Evolutionary conservation across 305 asterid genomes (phyloP).

Genomic region (Fraxinus velutina): DNA sequence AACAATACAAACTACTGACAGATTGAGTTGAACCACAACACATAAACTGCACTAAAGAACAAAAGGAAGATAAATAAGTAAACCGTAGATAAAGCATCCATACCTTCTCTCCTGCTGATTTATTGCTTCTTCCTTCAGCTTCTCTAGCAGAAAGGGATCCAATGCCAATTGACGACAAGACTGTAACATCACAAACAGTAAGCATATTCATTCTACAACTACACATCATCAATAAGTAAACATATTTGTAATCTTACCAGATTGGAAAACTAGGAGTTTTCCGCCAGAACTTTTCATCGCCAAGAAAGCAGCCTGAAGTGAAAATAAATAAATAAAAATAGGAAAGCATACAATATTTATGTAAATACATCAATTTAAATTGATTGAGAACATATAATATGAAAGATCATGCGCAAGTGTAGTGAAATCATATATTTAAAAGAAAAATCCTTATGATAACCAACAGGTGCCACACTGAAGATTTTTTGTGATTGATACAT

Average conservation of each 20-base stretch:
- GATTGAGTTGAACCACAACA: background rate
- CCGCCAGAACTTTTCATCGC: constrained; percentile 99
- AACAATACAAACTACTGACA: background rate
- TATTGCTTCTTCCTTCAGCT: constrained; percentile 90
- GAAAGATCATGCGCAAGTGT: background rate
- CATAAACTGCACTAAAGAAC: background rate
- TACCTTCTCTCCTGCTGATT: constrained; percentile 87
- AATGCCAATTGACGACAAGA: constrained; percentile 79
- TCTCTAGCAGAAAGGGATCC: constrained; percentile 98
- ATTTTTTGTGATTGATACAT: background rate
- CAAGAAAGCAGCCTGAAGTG: constrained; percentile 85
- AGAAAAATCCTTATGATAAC: background rate
- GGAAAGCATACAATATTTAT: constrained; percentile 18
- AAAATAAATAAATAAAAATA: background rate
- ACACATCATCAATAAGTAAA: constrained; percentile 13
- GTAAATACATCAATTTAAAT: constrained; percentile 2
- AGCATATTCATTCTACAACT: background rate
- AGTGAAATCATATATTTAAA: background rate
- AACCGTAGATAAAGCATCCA: constrained; percentile 23
- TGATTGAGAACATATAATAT: constrained; percentile 10
- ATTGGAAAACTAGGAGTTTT: constrained; percentile 91
- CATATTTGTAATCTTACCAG: constrained; percentile 52
- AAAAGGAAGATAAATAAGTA: constrained; percentile 8
- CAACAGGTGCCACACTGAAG: background rate
- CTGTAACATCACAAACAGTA: constrained; percentile 42